These are phyloP conservation scores for Suillus placidus DNA, from an alignment of 768 basidiomycete genomes.

Conservation along the genomic window DNA sequence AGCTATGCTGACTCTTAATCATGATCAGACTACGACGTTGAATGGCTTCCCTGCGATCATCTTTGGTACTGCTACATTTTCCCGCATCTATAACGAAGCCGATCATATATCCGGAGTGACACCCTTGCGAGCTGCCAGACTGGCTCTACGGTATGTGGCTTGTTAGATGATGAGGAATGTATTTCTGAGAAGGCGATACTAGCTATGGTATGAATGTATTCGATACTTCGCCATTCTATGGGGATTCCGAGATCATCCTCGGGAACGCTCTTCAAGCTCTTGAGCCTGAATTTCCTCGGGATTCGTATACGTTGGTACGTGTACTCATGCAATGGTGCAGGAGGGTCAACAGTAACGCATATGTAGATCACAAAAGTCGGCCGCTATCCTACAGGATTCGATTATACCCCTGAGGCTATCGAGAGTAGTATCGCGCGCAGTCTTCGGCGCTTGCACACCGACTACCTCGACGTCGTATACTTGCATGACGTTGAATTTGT, in stretches of 20 bases:
- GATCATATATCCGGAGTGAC: conserved; percentile 54
- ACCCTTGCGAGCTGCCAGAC: conserved; percentile 68
- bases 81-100: conserved; percentile 64
- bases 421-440: conserved; percentile 68
- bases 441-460: conserved; percentile 68
- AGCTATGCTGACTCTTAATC: conserved; percentile 13
- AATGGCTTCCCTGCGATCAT: conserved; percentile 53
- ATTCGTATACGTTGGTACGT: conserved; percentile 71
- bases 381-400: conserved; percentile 65
- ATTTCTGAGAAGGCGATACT: background rate
- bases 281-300: conserved; percentile 71
- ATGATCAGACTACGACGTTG: conserved; percentile 30
- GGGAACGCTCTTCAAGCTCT: conserved; percentile 66
- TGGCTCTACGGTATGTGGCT: conserved; percentile 67
- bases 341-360: background rate
- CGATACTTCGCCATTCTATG: conserved; percentile 84
- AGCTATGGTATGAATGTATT: conserved; percentile 84
- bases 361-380: conserved; percentile 85
- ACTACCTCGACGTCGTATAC: conserved; percentile 80
- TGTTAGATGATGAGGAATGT: background rate
- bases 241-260: conserved; percentile 75
- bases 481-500: conserved; percentile 87
- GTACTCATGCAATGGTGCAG: no score
- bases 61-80: conserved; percentile 75
- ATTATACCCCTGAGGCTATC: conserved; percentile 71